phyloP scores from a whole-genome alignment of 176 grass and related monocot genomes.

The Phragmites australis region DNA sequence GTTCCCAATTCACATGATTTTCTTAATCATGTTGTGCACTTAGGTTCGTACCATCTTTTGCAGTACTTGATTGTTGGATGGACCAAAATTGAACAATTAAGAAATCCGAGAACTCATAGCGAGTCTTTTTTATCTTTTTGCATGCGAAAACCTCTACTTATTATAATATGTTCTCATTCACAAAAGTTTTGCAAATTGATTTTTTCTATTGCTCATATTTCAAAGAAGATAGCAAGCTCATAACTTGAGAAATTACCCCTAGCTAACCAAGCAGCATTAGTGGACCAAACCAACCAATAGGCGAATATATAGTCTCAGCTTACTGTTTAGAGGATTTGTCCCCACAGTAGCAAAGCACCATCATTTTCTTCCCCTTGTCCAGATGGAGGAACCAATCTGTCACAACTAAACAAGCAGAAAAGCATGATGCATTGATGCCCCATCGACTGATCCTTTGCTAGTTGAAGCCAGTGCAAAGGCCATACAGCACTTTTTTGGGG shows the following conservation, averaged over 20 bases:
- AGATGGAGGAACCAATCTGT: constrained; percentile 11
- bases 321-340: constrained; percentile 34
- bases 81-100: neutral
- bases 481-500: constrained; percentile 12
- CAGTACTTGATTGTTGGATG: neutral
- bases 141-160: neutral
- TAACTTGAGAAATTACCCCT: too few relatives aligned
- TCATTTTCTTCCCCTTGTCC: constrained; percentile 38
- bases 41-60: neutral
- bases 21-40: neutral
- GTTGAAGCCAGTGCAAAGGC: constrained; percentile 49
- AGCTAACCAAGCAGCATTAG: neutral
- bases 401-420: constrained; percentile 30
- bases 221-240: neutral
- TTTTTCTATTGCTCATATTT: neutral
- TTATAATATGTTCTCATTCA: neutral
- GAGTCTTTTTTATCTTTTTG: neutral
- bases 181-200: neutral
- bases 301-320: constrained; percentile 25
- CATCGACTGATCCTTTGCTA: constrained; percentile 8
- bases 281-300: constrained; percentile 36
- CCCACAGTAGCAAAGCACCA: constrained; percentile 23
- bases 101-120: neutral
- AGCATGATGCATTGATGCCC: constrained; percentile 20
- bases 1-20: neutral